Evolutionary conservation across 306 rosid genomes (phyloP).

Genomic region (Castanea mollissima): DNA sequence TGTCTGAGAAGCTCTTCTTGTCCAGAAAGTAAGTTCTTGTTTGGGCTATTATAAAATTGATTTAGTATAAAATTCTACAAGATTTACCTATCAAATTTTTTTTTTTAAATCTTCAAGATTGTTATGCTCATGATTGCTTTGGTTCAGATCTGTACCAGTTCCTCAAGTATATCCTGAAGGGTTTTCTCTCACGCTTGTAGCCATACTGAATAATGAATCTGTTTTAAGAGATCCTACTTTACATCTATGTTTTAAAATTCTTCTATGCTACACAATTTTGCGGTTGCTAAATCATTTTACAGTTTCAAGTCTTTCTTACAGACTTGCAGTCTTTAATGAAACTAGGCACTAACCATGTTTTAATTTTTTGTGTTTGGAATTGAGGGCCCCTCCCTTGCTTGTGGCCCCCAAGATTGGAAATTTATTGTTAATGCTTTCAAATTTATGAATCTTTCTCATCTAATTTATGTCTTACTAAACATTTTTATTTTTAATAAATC

Average conservation of each 20-base stretch:
- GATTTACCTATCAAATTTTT: too few species aligned
- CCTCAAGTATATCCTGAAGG: neutral
- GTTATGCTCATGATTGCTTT: neutral
- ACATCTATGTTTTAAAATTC: neutral
- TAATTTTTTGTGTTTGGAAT: too few species aligned
- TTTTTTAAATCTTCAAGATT: too few species aligned
- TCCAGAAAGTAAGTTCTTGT: conserved; percentile 10
- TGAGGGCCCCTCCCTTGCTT: too few species aligned
- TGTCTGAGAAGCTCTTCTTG: conserved; percentile 23
- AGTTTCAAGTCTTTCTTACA: neutral
- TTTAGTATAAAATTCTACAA: neutral
- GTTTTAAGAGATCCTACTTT: neutral
- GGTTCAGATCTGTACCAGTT: neutral
- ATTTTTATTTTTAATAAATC: too few species aligned
- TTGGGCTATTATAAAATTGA: too few species aligned
- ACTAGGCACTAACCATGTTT: neutral
- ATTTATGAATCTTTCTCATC: too few species aligned
- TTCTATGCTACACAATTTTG: neutral
- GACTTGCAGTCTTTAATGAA: neutral
- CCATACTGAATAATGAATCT: too few species aligned
- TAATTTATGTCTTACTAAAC: too few species aligned
- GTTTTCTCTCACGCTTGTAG: neutral
- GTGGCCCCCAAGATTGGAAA: too few species aligned
- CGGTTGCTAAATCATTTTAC: neutral
- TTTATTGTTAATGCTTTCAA: too few species aligned